phyloP scores from a whole-genome alignment of 2,329 filamentous ascomycete genomes.

The Hymenoscyphus albidus region DNA sequence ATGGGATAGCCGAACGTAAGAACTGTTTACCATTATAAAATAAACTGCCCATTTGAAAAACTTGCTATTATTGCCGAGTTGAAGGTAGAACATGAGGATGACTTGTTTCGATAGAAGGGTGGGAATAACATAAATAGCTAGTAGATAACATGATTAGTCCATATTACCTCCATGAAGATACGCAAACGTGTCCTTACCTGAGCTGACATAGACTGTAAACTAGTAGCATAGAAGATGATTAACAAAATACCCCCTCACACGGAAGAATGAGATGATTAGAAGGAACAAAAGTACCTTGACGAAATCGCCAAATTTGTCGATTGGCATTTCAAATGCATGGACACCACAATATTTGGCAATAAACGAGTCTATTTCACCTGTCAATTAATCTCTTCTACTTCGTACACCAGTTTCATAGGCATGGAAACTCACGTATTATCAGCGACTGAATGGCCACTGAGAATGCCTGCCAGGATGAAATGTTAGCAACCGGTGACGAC shows the following conservation, averaged over 20 bases:
- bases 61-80: neutral
- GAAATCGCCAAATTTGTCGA: neutral
- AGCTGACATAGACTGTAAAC: neutral
- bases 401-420: neutral
- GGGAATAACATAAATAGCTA: neutral
- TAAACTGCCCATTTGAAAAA: neutral
- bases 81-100: constrained; percentile 5
- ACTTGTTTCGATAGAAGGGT: constrained; percentile 3
- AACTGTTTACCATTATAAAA: neutral
- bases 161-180: neutral
- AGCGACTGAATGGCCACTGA: neutral
- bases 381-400: neutral
- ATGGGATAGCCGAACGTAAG: too few species aligned
- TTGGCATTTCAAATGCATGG: constrained; percentile 9
- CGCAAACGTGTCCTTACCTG: neutral
- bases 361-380: neutral
- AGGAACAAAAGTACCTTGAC: neutral
- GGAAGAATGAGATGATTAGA: too few species aligned
- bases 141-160: neutral
- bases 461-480: neutral
- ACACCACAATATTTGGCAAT: neutral
- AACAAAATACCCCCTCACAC: too few species aligned
- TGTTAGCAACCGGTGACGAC: neutral
- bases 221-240: too few species aligned
- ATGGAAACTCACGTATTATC: constrained; percentile 1